Evolutionary conservation across 2,329 filamentous ascomycete species (phyloP).

Genomic region (Ophiostoma sp.): DNA sequence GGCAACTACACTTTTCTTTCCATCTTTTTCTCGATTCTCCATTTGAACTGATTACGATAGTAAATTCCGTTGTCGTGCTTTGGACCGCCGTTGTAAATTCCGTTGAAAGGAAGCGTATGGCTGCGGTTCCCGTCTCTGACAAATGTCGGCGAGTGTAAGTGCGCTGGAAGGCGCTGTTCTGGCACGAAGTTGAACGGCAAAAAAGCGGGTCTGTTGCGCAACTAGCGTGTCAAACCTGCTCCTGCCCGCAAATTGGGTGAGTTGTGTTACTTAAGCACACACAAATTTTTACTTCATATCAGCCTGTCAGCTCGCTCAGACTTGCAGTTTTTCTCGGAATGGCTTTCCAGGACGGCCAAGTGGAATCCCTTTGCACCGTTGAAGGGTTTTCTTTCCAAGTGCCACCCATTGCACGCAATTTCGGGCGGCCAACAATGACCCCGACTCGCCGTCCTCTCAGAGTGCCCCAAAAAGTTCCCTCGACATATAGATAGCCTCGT

Average conservation of each 20-base stretch:
- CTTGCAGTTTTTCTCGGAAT: conserved; percentile 1
- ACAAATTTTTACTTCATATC: not conserved
- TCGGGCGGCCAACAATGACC: not conserved
- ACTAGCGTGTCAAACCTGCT: not conserved
- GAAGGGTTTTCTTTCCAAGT: too few species aligned
- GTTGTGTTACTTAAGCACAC: not conserved
- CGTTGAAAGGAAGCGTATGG: not conserved
- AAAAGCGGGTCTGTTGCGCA: not conserved
- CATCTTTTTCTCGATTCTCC: not conserved
- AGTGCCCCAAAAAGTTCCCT: not conserved
- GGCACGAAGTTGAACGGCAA: not conserved
- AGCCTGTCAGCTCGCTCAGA: conserved; percentile 7
- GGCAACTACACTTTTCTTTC: not conserved
- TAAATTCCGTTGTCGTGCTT: not conserved
- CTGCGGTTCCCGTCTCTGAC: not conserved
- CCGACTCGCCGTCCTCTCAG: not conserved
- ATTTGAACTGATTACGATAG: not conserved
- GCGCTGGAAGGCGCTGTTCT: not conserved
- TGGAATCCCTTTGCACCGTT: not conserved
- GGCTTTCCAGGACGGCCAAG: not conserved
- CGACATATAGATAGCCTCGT: not conserved
- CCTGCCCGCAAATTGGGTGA: not conserved
- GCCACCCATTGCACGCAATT: not conserved
- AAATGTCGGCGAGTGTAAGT: not conserved
- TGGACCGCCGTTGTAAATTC: conserved; percentile 15